A percentile compares a stretch with the other conserved stretches of the same genome.
These are phyloP conservation scores for Floccularia luteovirens DNA, from an alignment of 768 basidiomycete species.

Conservation along the genomic window DNA sequence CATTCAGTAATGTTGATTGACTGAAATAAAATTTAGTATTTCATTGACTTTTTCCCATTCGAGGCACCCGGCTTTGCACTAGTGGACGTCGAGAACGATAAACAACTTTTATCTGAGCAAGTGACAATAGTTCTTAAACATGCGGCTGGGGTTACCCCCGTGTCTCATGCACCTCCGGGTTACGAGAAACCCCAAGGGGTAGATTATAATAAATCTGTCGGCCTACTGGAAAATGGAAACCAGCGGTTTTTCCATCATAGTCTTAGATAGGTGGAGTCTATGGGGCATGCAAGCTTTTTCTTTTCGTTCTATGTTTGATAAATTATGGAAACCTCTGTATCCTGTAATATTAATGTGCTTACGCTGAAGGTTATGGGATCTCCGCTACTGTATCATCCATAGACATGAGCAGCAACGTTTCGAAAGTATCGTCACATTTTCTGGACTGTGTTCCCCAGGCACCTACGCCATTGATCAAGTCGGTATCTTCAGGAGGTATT, in stretches of 20 bases:
- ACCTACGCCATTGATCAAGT: conserved; percentile 52
- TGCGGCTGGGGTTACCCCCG: conserved; percentile 26
- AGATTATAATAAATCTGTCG: conserved; percentile 45
- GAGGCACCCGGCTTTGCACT: conserved; percentile 32
- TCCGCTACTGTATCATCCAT: conserved; percentile 20
- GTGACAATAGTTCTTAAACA: conserved; percentile 29
- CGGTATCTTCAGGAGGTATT: conserved; percentile 41
- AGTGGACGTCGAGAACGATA: conserved; percentile 11
- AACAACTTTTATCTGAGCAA: conserved; percentile 26
- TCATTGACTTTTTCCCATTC: conserved; percentile 33
- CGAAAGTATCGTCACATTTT: conserved; percentile 67
- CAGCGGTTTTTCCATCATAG: conserved; percentile 33
- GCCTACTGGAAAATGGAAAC: conserved; percentile 48
- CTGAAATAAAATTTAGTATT: conserved; percentile 27
- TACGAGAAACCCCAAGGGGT: conserved; percentile 32
- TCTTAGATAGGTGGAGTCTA: conserved; percentile 1
- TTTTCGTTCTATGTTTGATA: conserved; percentile 4
- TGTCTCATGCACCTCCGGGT: conserved; percentile 46
- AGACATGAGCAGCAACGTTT: conserved; percentile 50
- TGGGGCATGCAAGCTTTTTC: background rate
- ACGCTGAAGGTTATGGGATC: too few species aligned
- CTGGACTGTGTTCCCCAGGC: conserved; percentile 29
- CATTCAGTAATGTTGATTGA: background rate
- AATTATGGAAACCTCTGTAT: too few species aligned
- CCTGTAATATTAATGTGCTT: too few species aligned